phyloP scores from a whole-genome alignment of 176 grass and related monocot species.

The Oryza australiensis region DNA sequence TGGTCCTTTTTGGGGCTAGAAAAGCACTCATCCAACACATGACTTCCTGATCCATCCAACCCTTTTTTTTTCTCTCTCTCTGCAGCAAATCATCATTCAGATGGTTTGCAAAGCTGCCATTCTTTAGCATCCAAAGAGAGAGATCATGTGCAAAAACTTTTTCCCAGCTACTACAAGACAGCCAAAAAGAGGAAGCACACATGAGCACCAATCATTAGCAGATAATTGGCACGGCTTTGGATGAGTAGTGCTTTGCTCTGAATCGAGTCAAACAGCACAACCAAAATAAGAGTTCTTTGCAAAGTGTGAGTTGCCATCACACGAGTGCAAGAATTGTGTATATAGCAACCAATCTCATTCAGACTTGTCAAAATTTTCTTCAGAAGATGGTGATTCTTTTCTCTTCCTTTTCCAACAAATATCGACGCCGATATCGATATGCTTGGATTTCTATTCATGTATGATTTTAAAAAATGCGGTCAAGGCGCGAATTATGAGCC shows the following conservation, averaged over 20 bases:
- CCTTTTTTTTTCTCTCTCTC: constrained; percentile 4
- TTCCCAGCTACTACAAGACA: constrained; percentile 11
- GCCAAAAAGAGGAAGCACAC: constrained; percentile 36
- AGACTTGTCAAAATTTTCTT: not conserved
- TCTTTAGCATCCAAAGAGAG: constrained; percentile 33
- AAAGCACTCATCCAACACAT: constrained; percentile 38
- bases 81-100: constrained; percentile 32
- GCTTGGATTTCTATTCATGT: constrained; percentile 22
- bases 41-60: constrained; percentile 32
- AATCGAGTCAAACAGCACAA: constrained; percentile 20
- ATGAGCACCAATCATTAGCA: constrained; percentile 41
- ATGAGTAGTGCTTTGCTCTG: not conserved
- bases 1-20: not conserved
- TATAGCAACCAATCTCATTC: not conserved
- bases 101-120: constrained; percentile 19
- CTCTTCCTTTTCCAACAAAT: not conserved
- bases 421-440: constrained; percentile 37
- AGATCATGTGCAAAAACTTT: constrained; percentile 22
- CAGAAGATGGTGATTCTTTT: not conserved
- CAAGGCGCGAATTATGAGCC: constrained; percentile 46
- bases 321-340: constrained; percentile 8
- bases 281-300: constrained; percentile 5
- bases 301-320: not conserved
- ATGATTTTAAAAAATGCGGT: constrained; percentile 32
- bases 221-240: constrained; percentile 9